These are phyloP conservation scores for Aspergillus aculeatinus DNA, from an alignment of 2,329 filamentous ascomycete species.

Conservation along the genomic window DNA sequence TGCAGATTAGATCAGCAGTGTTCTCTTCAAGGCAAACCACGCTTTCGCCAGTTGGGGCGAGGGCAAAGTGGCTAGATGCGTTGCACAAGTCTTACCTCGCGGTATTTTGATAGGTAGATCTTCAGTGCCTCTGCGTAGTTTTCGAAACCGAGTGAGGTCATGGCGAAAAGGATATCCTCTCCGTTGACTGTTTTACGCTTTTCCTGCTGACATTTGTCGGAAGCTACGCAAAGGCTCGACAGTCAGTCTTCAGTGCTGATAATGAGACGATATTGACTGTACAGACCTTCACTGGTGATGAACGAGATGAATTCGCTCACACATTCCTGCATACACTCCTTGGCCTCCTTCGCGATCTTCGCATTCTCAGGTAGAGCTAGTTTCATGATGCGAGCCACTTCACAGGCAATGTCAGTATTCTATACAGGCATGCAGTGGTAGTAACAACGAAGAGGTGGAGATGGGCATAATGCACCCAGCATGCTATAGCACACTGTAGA, in stretches of 20 bases:
- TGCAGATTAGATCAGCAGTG: constrained; percentile 49
- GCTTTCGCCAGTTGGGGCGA: constrained; percentile 31
- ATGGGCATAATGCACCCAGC: not conserved
- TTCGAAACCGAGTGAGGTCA: constrained; percentile 98
- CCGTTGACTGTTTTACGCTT: constrained; percentile 99
- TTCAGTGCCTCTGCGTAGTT: constrained; percentile 98
- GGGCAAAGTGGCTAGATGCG: constrained; percentile 5
- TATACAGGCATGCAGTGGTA: not conserved
- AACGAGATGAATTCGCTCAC: constrained; percentile 99
- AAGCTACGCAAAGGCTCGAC: constrained; percentile 54
- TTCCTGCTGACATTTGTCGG: constrained; percentile 98
- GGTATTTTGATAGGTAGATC: constrained; percentile 95
- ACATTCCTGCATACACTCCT: constrained; percentile 99
- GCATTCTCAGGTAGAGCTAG: constrained; percentile 95
- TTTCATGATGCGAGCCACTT: constrained; percentile 99
- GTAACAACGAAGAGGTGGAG: not conserved
- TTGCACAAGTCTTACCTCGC: constrained; percentile 72
- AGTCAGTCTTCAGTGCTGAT: not conserved
- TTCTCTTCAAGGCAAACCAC: not conserved
- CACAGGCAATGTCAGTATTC: constrained; percentile 58
- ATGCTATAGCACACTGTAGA: not conserved
- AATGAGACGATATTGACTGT: not conserved
- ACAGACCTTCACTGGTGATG: constrained; percentile 95
- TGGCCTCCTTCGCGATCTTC: constrained; percentile 98
- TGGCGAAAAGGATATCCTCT: constrained; percentile 97